Evolutionary conservation across 2,329 filamentous ascomycete species (phyloP).

Genomic region (Cladophialophora chaetospira): DNA sequence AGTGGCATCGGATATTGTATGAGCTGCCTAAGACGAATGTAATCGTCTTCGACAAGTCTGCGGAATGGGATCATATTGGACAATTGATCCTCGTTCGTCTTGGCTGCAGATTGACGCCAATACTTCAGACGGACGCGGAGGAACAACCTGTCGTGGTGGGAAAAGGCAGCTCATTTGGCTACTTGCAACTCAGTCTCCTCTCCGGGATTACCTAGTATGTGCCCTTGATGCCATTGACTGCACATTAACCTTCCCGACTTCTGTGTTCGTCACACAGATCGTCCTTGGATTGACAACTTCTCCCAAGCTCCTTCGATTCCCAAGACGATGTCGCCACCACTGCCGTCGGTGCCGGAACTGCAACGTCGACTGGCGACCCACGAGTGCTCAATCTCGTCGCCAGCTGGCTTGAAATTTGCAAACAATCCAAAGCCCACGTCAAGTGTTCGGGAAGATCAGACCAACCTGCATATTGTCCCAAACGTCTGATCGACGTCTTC

Average conservation of each 20-base stretch:
- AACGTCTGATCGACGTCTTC: constrained; percentile 15
- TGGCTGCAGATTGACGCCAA: constrained; percentile 19
- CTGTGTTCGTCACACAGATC: no score
- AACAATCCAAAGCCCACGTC: neutral
- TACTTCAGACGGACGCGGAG: neutral
- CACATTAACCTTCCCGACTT: neutral
- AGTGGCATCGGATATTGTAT: constrained; percentile 14
- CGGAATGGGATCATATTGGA: neutral
- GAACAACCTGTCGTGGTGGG: neutral
- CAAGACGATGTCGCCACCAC: no score
- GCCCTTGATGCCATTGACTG: constrained; percentile 3
- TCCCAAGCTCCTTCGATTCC: neutral
- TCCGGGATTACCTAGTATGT: constrained; percentile 3
- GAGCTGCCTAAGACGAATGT: constrained; percentile 7
- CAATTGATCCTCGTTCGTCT: constrained; percentile 10
- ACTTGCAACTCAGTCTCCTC: constrained; percentile 14
- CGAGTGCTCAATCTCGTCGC: constrained; percentile 13
- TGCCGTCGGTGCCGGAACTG: constrained; percentile 4
- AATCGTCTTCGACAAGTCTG: constrained; percentile 19
- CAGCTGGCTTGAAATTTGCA: constrained; percentile 17
- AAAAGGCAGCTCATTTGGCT: constrained; percentile 19
- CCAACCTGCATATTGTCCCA: constrained; percentile 5
- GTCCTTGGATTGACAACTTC: no score
- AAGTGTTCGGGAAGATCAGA: neutral
- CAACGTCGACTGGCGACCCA: constrained; percentile 12